These are phyloP conservation scores for Penicillium psychrofluorescens DNA, from an alignment of 495 filamentous ascomycete species.

Conservation along the genomic window DNA sequence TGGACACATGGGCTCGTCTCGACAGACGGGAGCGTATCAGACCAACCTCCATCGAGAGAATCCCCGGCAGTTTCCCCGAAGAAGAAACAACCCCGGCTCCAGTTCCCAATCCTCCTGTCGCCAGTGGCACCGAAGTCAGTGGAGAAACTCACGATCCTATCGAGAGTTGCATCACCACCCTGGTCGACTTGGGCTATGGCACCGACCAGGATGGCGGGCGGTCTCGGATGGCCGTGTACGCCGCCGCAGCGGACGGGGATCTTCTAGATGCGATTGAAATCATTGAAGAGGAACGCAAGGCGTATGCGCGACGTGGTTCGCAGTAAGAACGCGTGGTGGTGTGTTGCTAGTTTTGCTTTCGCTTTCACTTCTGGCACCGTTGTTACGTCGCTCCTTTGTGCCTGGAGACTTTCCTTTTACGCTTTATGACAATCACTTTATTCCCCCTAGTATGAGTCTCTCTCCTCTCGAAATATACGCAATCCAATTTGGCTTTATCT, in stretches of 20 bases:
- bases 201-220: constrained; percentile 31
- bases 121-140: constrained; percentile 1
- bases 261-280: constrained; percentile 47
- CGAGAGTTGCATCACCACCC: constrained; percentile 37
- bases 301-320: constrained; percentile 28
- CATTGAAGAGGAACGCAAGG: constrained; percentile 49
- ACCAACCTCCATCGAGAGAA: constrained; percentile 9
- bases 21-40: constrained; percentile 13
- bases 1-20: constrained; percentile 12
- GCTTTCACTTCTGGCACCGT: too few relatives aligned
- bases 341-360: background rate
- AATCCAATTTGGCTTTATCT: background rate
- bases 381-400: constrained; percentile 4
- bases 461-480: too few relatives aligned
- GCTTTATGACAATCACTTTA: background rate
- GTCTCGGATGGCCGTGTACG: constrained; percentile 43
- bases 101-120: background rate
- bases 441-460: too few relatives aligned
- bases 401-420: background rate
- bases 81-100: constrained; percentile 12
- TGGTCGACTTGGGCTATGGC: constrained; percentile 45
- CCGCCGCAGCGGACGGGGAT: constrained; percentile 40
- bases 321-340: constrained; percentile 3
- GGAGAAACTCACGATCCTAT: constrained; percentile 14
- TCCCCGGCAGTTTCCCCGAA: constrained; percentile 22